Evolutionary conservation across 1,139 yeast genomes (phyloP), one percentile per base, ranked within the genome.

Genomic region (Pichia sp.): DNA sequence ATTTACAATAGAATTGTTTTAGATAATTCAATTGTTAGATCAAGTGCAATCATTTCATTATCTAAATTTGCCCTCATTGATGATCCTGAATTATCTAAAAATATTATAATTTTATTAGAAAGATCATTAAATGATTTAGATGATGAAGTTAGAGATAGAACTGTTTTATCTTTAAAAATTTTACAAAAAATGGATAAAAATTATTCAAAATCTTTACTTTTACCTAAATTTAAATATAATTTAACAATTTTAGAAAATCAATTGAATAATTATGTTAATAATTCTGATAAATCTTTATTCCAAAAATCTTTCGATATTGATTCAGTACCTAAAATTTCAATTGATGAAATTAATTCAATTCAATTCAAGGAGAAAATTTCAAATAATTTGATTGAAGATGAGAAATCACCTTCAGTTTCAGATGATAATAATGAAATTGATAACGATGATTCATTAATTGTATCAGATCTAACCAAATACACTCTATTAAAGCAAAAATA

Each of bases 131-230:
- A 78, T 51, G 99, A 91, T 64, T 76, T 72, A 36, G 96, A 91
- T 60, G 98, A 91, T 63, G 99, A 91, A 65, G 98, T 93, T 31
- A 85, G 99, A 68, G 99, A 91, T 61, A 80, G 99, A 60, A 96
- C 98, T 8, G 86, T 95, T 2, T 70, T 91, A 51, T 80, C 95
- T 4, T 69, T 89, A 58, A 74, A 77, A 50, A 75, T 89, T 49
- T 74, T 86, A 28, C 52, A 57, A 8, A 45, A 53, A 8, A 71
- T 68, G 14, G 71, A 69, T 32, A 62, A 67, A 43, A 66, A 71
- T 31, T 66, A 70, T 39, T 74, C 73, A 41, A 64, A 70, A 34
- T 55, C 54, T 31, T 75, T 82, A 51, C 71, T 86, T 50, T 75
- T 81, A 44, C 84, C 89, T 38, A 74, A 77, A 42, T 70, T 79